A percentile compares a stretch with the other conserved stretches of the same genome.
phyloP scores from a whole-genome alignment of 1,284 basidiomycete species.

The Amylostereum chailletii region DNA sequence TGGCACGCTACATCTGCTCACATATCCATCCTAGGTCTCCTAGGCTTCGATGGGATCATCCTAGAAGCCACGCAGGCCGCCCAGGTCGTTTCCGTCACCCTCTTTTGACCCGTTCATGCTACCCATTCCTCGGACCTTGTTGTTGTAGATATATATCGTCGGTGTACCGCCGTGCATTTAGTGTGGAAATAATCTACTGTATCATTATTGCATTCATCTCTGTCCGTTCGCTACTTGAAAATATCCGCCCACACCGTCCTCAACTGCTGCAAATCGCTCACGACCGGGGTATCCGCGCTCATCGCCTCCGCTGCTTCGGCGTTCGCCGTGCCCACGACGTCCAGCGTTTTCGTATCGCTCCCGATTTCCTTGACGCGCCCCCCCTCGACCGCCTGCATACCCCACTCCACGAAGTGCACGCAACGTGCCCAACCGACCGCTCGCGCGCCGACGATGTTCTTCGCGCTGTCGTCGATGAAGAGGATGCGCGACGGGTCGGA shows the following conservation, averaged over 20 bases:
- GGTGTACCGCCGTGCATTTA: background rate
- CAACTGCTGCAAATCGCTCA: conserved; percentile 53
- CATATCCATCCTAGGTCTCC: conserved; percentile 35
- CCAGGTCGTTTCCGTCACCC: conserved; percentile 63
- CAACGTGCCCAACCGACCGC: conserved; percentile 63
- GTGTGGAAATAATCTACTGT: background rate
- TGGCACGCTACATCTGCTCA: conserved; percentile 11
- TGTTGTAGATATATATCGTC: background rate
- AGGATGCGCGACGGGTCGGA: conserved; percentile 59
- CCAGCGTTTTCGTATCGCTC: conserved; percentile 16
- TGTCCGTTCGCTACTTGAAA: conserved; percentile 31
- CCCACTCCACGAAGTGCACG: conserved; percentile 65
- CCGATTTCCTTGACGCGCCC: conserved; percentile 47
- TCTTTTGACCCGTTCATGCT: conserved; percentile 39
- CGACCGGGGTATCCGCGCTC: conserved; percentile 33
- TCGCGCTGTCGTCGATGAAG: conserved; percentile 68
- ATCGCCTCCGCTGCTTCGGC: conserved; percentile 16
- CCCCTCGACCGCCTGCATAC: conserved; percentile 53
- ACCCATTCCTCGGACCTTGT: background rate
- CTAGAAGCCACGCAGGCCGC: conserved; percentile 74
- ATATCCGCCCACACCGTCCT: conserved; percentile 64
- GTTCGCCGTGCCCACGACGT: no score
- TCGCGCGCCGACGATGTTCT: conserved; percentile 59
- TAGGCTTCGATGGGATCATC: conserved; percentile 78
- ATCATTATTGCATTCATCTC: background rate